Evolutionary conservation across 2,329 filamentous ascomycete genomes (phyloP).

Genomic region (Xylariaceae sp.): DNA sequence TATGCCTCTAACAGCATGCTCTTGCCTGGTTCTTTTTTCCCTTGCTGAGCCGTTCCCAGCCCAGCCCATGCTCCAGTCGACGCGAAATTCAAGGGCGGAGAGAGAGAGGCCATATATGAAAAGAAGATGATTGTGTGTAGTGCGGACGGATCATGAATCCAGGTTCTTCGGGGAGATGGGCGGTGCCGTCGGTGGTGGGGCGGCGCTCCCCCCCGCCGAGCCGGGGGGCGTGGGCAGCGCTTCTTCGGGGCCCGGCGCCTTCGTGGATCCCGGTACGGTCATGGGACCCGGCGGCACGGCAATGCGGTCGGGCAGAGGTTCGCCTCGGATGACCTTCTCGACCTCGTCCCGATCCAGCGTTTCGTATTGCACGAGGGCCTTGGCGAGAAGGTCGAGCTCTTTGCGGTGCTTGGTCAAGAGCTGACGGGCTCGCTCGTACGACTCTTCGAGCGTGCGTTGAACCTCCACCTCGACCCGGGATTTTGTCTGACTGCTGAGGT

Average conservation of each 20-base stretch:
- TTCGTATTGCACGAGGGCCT: constrained; percentile 90
- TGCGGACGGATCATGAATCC: no score
- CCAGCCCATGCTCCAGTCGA: no score
- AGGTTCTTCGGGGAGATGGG: no score
- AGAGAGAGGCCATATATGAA: no score
- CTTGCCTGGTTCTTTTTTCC: no score
- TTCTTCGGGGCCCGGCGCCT: constrained; percentile 15
- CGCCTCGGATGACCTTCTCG: constrained; percentile 78
- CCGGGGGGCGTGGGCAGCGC: constrained; percentile 11
- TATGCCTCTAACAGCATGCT: no score
- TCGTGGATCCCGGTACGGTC: constrained; percentile 50
- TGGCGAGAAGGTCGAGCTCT: constrained; percentile 80
- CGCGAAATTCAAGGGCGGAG: no score
- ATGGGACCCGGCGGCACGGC: constrained; percentile 53
- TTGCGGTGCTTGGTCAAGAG: constrained; percentile 69
- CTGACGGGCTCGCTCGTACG: constrained; percentile 62
- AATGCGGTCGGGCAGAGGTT: constrained; percentile 66
- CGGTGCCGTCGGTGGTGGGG: constrained; percentile 20
- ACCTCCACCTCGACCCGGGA: constrained; percentile 84
- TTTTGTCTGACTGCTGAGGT: constrained; percentile 79
- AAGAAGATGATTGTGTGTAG: no score
- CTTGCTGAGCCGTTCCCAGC: no score
- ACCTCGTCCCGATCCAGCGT: constrained; percentile 86
- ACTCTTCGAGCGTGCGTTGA: constrained; percentile 74
- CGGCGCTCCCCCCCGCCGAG: constrained; percentile 7